Evolutionary conservation across 2,329 filamentous ascomycete species (phyloP), one percentile per base, ranked within the genome.

Genomic region (Aspergillus spinulosporus): DNA sequence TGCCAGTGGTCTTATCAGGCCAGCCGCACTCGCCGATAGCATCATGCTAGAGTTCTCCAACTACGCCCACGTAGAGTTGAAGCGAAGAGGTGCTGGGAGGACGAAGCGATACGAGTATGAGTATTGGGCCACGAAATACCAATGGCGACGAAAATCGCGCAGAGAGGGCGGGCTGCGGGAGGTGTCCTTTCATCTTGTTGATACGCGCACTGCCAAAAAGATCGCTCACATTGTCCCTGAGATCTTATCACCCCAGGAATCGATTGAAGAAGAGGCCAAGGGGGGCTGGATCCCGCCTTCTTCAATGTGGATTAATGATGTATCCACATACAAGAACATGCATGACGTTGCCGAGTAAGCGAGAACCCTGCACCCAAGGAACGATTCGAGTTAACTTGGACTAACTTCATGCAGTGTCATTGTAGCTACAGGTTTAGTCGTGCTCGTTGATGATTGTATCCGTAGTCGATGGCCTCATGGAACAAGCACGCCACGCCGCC

Each of bases 41-140:
- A 89, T 93, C 71, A 90, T 92, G 74, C 83, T 99, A 34, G 93
- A 97, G 71, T 99, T 97, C 72, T 95, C 91, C 63, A 99, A 97
- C 77, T 99, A 99, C 71, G 93, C 93, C 2, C 91, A 94, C 65
- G 86, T 97, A 40, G 89, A 96, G 62, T 77, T 99, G 49, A 86
- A 84, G 63, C 85, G 90, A 42, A 81, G 84, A 26, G 88, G 88
- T 5, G 78, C 82, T 49, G 86, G 84, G 63, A 78, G 81, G 45
- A 81, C 81, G 60, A 93, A 92, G 75, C 84, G 85, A 59, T 97
- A 97, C 72, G 89, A 92, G 54, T 97, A 96, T 67, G 88, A 93
- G 69, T 96, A 96, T 80, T 97, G 94, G 94, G 91, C 90, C 28
- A 83, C 88, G 64, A 82, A 80, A 53, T 97, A 97, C 74, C 79